phyloP scores from a whole-genome alignment of 768 basidiomycete genomes.

The Rhizopogon vesiculosus region DNA sequence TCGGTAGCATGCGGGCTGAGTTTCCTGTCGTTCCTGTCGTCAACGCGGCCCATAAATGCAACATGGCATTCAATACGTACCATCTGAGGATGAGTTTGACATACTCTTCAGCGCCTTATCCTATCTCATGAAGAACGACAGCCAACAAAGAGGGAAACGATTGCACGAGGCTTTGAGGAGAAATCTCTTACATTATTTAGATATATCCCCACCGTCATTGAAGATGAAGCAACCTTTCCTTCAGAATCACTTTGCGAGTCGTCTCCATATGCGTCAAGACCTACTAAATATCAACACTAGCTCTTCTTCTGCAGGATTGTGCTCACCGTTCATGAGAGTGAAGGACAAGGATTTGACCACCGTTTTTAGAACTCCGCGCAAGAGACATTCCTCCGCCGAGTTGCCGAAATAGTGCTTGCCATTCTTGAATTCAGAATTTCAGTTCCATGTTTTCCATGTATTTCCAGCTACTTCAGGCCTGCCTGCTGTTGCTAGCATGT shows the following conservation, averaged over 20 bases:
- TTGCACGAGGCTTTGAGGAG: slow-evolving; percentile 27
- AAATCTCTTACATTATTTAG: slow-evolving; percentile 59
- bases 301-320: background rate
- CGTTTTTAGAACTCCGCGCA: slow-evolving; percentile 20
- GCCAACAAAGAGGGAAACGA: slow-evolving; percentile 67
- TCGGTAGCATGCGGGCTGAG: slow-evolving; percentile 38
- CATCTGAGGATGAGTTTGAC: slow-evolving; percentile 22
- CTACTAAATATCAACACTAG: slow-evolving; percentile 25
- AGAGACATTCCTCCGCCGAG: slow-evolving; percentile 14
- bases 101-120: slow-evolving; percentile 45
- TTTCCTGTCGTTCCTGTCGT: background rate
- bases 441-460: slow-evolving; percentile 11
- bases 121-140: slow-evolving; percentile 59
- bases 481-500: slow-evolving; percentile 27
- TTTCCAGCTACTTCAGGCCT: slow-evolving; percentile 14
- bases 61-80: slow-evolving; percentile 13
- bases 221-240: slow-evolving; percentile 30
- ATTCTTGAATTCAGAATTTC: background rate
- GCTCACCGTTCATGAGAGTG: slow-evolving; percentile 27
- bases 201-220: slow-evolving; percentile 9
- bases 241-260: slow-evolving; percentile 61
- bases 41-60: background rate
- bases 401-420: slow-evolving; percentile 16
- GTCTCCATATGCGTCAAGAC: slow-evolving; percentile 60
- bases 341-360: background rate